phyloP scores from a whole-genome alignment of 345 rosid species.

The Eucalyptus curtisii region DNA sequence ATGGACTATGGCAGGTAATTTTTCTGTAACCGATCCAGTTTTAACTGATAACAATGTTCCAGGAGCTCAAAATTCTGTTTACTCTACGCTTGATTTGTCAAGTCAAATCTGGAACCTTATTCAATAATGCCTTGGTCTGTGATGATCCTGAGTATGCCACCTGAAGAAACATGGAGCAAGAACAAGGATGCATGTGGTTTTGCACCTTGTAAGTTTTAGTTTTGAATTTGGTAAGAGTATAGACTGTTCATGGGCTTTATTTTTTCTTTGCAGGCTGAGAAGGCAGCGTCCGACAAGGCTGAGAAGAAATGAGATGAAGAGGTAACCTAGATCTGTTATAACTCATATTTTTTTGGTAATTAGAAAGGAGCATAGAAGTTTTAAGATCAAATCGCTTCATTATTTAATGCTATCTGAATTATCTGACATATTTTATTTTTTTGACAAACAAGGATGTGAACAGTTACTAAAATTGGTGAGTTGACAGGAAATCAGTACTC shows the following conservation, averaged over 20 bases:
- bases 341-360: background rate
- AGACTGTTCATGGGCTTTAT: background rate
- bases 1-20: conserved; percentile 85
- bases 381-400: background rate
- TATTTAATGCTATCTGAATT: background rate
- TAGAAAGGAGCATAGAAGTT: background rate
- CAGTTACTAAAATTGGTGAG: background rate
- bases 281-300: background rate
- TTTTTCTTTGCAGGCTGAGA: background rate
- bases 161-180: conserved; percentile 35
- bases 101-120: conserved; percentile 93
- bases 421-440: too few species aligned
- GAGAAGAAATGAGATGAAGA: background rate
- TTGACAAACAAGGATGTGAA: background rate
- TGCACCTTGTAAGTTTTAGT: background rate
- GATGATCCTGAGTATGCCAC: conserved; percentile 27
- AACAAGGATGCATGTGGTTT: background rate
- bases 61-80: background rate
- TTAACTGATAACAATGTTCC: background rate
- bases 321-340: background rate
- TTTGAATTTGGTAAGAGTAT: background rate
- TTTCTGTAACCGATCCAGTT: background rate
- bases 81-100: background rate
- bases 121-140: conserved; percentile 61
- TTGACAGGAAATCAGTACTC: background rate